Evolutionary conservation across 495 filamentous ascomycete genomes (phyloP), one percentile per base, ranked within the genome.

Genomic region (Penicillium cosmopolitanum): DNA sequence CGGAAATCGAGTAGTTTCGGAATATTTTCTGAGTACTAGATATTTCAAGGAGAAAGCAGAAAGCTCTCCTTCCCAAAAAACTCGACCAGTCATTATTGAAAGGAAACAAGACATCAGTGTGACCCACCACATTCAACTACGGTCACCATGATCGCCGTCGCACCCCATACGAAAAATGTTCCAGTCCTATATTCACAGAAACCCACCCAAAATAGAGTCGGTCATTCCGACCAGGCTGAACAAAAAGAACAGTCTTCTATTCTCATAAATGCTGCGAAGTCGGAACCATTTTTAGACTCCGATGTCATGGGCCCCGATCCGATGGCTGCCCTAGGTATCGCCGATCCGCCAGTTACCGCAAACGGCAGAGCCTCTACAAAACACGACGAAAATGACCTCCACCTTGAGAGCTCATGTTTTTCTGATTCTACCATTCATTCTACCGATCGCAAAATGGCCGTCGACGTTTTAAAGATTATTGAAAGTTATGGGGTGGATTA

Each of bases 401-500:
- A 68, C 25, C 19, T 18, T 15, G 12, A 23, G 6, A n/a, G 46
- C 18, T 13, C 28, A 42, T 12, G 33, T 52, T 35, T 50, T 55
- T 15, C 31, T 18, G 25, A 9, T 31, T 44, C 35, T 23, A 33
- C 48, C 23, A 16, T 28, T 43, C 1, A 5, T 8, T 62, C 60
- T 5, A 51, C 35, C n/a, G 31, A 55, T 50, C 46, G 33, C n/a
- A 44, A 33, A 46, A 68, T 62, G 58, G 47, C 67, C 0, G 35
- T 68, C 16, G 58, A 64, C 1, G 61, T 72, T 18, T 42, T 72
- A 18, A 70, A 61, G 25, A 43, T 72, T 0, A 72, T 72, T 36
- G 67, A 72, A 54, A 70, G 62, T 47, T 72, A 72, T 48, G 69
- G 69, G 15, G 67, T 68, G 16, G 67, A 72, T 28, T 70, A 66